Base-by-base conservation (phyloP, 208 protist genomes). In the Vickermania spadyakhi region DNA sequence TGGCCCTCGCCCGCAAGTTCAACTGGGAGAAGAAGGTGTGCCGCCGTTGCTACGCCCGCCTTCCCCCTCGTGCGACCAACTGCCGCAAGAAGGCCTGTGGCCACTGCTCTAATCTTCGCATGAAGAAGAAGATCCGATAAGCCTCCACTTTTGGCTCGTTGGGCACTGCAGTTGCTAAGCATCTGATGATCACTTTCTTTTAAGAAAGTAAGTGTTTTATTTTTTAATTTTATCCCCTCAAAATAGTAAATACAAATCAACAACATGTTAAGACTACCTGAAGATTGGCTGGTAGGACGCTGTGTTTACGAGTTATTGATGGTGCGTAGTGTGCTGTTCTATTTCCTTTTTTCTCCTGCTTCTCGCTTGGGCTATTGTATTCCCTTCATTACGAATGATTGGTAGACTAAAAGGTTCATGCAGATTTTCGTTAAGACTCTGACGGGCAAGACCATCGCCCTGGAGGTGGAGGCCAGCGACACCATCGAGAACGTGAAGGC, bases 51-150 rank as follows among this genome's bases (percentile, higher is more conserved):
- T 74, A 73, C 65, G 97, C 98, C 59, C 91, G 98, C 71, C 94
- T 99, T 31, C 97, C 96, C 58, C 81, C 95, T 31, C 96, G 98
- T 64, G 98, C 98, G 42, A 92, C 75, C 31, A 99, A 99, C 92
- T 99, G 98, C 96, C 84, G 98, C 72, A 99, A 99, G 93, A 99
- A 99, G 93, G 98, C 97, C 78, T 99, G 98, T 78, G 98, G 98
- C 58, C 97, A 99, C 93, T 96, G 81, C 82, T 99, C 87, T 75
- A 81, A 99, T 77, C 89, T 99, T 18, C 96, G 98, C 79, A 87
- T 93, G 75, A 99, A 99, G 98, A 99, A 99, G 98, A 99, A 99
- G 91, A 71, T 99, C 30, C 98, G 98, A 73, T 99, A 99, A 97
- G 55, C 25, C 52, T 28, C 36, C 36, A 18, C 36, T 18, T 18